Percentiles rank a stretch among this genome's conserved stretches.
These are phyloP conservation scores for Apocynum venetum DNA, from an alignment of 257 asterid species.

Conservation along the genomic window DNA sequence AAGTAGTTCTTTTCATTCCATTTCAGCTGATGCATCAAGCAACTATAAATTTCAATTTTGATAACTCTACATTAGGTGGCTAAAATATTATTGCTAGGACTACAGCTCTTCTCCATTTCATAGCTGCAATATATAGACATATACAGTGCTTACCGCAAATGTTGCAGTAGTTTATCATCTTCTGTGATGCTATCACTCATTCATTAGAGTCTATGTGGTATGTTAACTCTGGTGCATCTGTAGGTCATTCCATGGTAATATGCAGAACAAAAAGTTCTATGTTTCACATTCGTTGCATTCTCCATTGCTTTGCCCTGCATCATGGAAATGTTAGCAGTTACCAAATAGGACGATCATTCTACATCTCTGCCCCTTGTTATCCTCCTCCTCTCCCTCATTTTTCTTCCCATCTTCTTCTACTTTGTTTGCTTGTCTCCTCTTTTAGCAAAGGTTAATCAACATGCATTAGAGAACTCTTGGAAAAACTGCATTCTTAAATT, in stretches of 20 bases:
- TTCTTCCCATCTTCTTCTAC: background rate
- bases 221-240: background rate
- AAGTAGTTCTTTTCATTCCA: background rate
- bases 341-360: too few species aligned
- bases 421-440: background rate
- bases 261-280: background rate
- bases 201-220: background rate
- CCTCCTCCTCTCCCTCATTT: too few species aligned
- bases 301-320: background rate
- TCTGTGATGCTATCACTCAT: background rate
- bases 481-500: too few species aligned
- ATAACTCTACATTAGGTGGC: background rate
- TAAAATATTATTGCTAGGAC: too few species aligned
- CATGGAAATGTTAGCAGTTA: background rate
- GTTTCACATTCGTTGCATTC: background rate
- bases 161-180: background rate
- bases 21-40: background rate
- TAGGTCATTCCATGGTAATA: background rate
- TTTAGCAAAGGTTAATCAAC: background rate
- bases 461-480: too few species aligned
- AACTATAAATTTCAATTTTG: background rate
- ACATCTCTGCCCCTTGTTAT: too few species aligned
- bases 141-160: background rate
- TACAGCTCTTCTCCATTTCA: background rate
- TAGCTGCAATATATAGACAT: background rate